phyloP scores from a whole-genome alignment of 78 protist species.

The Isochrysis galbana region DNA sequence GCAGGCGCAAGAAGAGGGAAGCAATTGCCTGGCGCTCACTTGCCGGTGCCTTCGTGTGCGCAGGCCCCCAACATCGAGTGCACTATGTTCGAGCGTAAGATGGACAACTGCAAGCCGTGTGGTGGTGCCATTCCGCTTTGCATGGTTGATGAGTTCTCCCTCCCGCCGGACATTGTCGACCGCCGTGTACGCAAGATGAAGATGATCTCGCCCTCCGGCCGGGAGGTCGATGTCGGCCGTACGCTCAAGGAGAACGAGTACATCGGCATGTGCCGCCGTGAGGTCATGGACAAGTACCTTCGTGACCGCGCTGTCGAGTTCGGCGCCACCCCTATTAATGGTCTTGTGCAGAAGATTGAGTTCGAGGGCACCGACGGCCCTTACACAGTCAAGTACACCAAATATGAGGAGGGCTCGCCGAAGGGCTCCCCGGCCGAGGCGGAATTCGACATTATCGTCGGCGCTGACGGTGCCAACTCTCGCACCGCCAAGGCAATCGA shows the following conservation, averaged over 20 bases:
- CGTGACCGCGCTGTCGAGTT: conserved; percentile 48
- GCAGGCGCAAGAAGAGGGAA: too few species aligned
- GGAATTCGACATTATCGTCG: conserved; percentile 39
- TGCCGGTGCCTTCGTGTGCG: neutral
- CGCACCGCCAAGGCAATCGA: conserved; percentile 58
- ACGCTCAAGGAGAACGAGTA: conserved; percentile 49
- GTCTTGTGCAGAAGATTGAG: conserved; percentile 34
- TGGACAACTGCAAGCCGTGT: conserved; percentile 57
- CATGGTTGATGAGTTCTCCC: conserved; percentile 52
- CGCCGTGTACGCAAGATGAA: conserved; percentile 52
- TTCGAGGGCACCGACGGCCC: neutral
- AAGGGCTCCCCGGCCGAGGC: conserved; percentile 21
- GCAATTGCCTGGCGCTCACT: neutral
- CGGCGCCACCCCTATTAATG: conserved; percentile 45
- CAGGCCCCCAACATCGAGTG: conserved; percentile 36
- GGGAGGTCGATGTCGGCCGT: conserved; percentile 43
- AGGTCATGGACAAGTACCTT: conserved; percentile 44
- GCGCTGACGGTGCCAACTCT: conserved; percentile 60
- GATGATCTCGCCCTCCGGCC: conserved; percentile 53
- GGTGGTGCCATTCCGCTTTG: conserved; percentile 60
- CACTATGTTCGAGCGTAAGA: conserved; percentile 51
- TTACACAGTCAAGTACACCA: conserved; percentile 31
- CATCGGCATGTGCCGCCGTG: conserved; percentile 58
- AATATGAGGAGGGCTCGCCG: conserved; percentile 13
- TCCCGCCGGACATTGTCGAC: conserved; percentile 41